A percentile compares a stretch with the other conserved stretches of the same genome.
phyloP scores from a whole-genome alignment of 257 asterid species.

The Craterostigma plantagineum region DNA sequence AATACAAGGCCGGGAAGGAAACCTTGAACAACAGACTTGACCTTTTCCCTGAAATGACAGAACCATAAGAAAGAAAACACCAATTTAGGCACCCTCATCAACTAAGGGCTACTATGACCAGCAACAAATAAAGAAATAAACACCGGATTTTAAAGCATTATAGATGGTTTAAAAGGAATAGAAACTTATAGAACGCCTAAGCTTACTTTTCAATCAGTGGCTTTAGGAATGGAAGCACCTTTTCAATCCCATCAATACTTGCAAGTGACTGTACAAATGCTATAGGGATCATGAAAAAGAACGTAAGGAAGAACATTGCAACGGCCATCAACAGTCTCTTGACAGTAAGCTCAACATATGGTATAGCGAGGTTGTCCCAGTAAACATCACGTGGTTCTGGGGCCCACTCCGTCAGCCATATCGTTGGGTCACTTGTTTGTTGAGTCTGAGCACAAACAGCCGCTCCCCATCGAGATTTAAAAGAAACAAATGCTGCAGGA shows the following conservation, averaged over 20 bases:
- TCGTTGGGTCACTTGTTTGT: constrained; percentile 70
- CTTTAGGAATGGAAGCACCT: constrained; percentile 65
- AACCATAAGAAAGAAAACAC: no score
- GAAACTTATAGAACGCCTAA: not conserved
- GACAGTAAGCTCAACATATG: constrained; percentile 60
- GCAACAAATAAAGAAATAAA: not conserved
- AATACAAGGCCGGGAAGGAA: constrained; percentile 88
- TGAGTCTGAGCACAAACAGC: constrained; percentile 97
- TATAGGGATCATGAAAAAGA: constrained; percentile 91
- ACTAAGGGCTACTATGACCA: not conserved
- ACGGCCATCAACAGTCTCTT: constrained; percentile 51
- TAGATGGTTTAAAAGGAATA: constrained; percentile 4
- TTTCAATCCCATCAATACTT: constrained; percentile 68
- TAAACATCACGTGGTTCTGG: constrained; percentile 89
- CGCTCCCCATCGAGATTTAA: constrained; percentile 85
- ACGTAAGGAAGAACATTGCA: constrained; percentile 67
- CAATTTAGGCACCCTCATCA: constrained; percentile 3
- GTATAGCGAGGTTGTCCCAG: constrained; percentile 92
- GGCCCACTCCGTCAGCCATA: constrained; percentile 96
- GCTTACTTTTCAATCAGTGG: constrained; percentile 55
- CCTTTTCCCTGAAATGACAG: constrained; percentile 22
- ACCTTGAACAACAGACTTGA: constrained; percentile 73
- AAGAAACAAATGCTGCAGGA: constrained; percentile 97
- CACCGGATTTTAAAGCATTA: not conserved
- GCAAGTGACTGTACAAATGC: constrained; percentile 84